Evolutionary conservation across 73 alveolate genomes (phyloP).

Genomic region (Paramecium bursaria): DNA sequence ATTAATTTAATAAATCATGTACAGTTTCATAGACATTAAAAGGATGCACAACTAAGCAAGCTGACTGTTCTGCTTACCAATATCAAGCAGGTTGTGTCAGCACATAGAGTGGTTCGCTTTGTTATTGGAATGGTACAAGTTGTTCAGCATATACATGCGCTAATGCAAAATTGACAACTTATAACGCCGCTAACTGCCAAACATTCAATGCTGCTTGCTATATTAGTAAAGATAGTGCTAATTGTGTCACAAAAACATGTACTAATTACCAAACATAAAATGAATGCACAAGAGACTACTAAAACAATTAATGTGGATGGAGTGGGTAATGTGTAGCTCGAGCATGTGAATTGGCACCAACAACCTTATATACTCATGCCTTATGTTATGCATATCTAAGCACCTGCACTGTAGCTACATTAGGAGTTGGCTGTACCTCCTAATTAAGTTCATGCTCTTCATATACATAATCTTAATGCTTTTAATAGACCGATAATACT

Average conservation of each 20-base stretch:
- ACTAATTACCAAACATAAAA: neutral
- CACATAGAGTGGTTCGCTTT: conserved; percentile 7
- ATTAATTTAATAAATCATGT: conserved; percentile 14
- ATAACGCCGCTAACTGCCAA: neutral
- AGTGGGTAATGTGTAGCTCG: conserved; percentile 40
- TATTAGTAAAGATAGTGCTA: conserved; percentile 22
- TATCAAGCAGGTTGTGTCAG: neutral
- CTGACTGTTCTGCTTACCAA: neutral
- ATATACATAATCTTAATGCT: neutral
- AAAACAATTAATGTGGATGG: conserved; percentile 41
- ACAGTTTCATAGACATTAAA: neutral
- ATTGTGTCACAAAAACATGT: conserved; percentile 29
- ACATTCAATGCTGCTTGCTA: neutral
- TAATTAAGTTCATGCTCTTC: neutral
- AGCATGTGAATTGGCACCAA: conserved; percentile 25
- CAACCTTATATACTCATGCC: neutral
- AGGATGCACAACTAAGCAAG: neutral
- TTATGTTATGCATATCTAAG: neutral
- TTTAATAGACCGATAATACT: neutral
- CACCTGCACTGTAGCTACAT: conserved; percentile 4
- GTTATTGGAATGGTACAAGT: conserved; percentile 61
- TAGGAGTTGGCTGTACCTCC: neutral
- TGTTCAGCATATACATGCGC: conserved; percentile 1
- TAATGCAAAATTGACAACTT: neutral
- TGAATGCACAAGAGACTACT: neutral